Evolutionary conservation across 805 yeast species (phyloP), one percentile per base, ranked within the genome.

Genomic region (Zygosaccharomyces lentus): DNA sequence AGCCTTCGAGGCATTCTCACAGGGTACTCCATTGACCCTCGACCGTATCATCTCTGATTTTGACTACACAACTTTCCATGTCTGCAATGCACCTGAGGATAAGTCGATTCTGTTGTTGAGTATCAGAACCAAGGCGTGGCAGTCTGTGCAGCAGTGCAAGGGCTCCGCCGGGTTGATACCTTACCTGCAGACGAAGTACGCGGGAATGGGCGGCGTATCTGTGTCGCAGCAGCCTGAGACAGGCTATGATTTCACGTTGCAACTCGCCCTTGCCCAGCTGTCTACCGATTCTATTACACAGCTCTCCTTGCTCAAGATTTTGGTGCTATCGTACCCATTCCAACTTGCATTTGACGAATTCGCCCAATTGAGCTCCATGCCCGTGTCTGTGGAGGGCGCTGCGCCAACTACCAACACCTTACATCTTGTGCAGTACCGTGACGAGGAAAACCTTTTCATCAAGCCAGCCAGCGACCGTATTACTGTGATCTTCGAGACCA

Each of bases 401-500:
- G 55, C 68, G 1, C 43, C 47, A n/a, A 49, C 61, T 51, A 17
- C 52, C 46, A 37, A 66, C 47, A 38, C 49, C 45, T 40, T 69
- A 26, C 60, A 58, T 42, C 64, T 64, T 17, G 74, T 93, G 47
- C 81, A 84, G 65, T 91, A 93, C 70, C 83, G 99, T 62, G 97
- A 93, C 46, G 88, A 85, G 57, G 99, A 93, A 67, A 78, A 89
- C 46, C 88, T 93, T 60, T 93, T 80, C 65, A 81, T 93, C 61
- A 83, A 84, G 66, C 96, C 99, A 4, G 81, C 95, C 27, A 87
- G 84, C 62, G 99, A 93, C 68, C 82, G 99, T 67, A 96, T 93
- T 44, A 93, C 99, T 1, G 97, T 91, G 32, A 85, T 93, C 38
- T 93, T 93, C 69, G 87, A 96, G 40, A 93, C 98, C 3, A 75